phyloP scores from a whole-genome alignment of 164 flowering plant genomes.

The Cinnamomum micranthum region DNA sequence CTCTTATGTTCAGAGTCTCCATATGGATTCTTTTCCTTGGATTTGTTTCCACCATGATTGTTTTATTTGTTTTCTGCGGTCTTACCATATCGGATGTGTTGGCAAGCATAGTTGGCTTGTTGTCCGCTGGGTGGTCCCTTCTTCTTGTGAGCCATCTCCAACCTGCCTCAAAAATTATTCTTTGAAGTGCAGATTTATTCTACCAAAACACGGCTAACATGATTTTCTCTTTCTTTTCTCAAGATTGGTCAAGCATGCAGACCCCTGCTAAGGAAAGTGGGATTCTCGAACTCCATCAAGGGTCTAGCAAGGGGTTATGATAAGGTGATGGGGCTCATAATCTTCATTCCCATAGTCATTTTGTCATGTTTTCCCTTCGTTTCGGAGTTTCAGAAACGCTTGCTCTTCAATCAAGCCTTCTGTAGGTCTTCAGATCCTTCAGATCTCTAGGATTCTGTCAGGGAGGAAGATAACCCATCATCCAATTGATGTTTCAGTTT shows the following conservation, averaged over 20 bases:
- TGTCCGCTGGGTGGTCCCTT: constrained; percentile 97
- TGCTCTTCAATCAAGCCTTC: constrained; percentile 98
- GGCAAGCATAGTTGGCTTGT: constrained; percentile 73
- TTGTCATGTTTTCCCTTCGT: constrained; percentile 96
- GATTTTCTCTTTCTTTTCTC: constrained; percentile 6
- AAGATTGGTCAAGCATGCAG: constrained; percentile 88
- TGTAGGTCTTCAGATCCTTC: constrained; percentile 84
- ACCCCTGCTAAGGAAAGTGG: constrained; percentile 43
- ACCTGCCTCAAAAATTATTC: neutral
- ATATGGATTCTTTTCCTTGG: constrained; percentile 88
- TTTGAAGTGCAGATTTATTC: neutral
- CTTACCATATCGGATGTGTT: constrained; percentile 73
- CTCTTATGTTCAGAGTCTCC: constrained; percentile 93
- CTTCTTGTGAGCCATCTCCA: constrained; percentile 55
- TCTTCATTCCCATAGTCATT: constrained; percentile 80
- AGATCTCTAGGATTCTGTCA: constrained; percentile 77
- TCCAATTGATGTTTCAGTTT: constrained; percentile 1
- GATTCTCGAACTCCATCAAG: constrained; percentile 79
- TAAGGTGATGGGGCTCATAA: constrained; percentile 72
- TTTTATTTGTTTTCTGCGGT: constrained; percentile 72
- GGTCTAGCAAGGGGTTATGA: constrained; percentile 86
- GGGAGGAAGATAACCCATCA: constrained; percentile 48
- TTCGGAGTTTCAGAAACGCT: constrained; percentile 85
- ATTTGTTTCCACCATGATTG: constrained; percentile 77
- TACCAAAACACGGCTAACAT: neutral